A percentile compares a stretch with the other conserved stretches of the same genome.
Conservation (phyloP, 2,329 filamentous ascomycete genomes). For the Stagonosporopsis tanaceti region DNA sequence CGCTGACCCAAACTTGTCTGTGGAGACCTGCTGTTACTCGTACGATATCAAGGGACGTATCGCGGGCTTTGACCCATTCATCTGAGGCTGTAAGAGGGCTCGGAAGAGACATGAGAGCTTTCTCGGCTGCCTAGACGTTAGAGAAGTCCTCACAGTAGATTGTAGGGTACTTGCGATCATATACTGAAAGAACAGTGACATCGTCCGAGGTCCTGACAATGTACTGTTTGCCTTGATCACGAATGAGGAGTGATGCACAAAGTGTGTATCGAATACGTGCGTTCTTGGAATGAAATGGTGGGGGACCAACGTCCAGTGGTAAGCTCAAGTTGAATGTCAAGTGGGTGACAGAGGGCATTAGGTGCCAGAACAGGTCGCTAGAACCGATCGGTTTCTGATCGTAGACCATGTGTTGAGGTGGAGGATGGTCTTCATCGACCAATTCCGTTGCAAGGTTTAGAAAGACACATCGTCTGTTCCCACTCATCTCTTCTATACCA, state of each 20-base stretch:
- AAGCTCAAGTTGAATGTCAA: slow-evolving; percentile 62
- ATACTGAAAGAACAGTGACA: slow-evolving; percentile 61
- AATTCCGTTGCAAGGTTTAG: slow-evolving; percentile 61
- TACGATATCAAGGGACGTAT: slow-evolving; percentile 54
- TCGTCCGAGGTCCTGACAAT: slow-evolving; percentile 61
- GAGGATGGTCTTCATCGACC: slow-evolving; percentile 59
- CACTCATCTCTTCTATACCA: slow-evolving; percentile 60
- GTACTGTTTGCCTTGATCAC: slow-evolving; percentile 58
- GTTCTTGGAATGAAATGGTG: slow-evolving; percentile 61
- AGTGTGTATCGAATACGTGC: slow-evolving; percentile 61
- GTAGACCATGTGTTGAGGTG: slow-evolving; percentile 60
- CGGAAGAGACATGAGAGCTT: slow-evolving; percentile 61
- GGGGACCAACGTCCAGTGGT: slow-evolving; percentile 63
- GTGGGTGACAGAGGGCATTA: slow-evolving; percentile 56
- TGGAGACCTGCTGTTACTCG: slow-evolving; percentile 62
- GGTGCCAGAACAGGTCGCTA: slow-evolving; percentile 57
- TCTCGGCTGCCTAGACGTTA: slow-evolving; percentile 54
- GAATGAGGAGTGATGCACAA: slow-evolving; percentile 57
- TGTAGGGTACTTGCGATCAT: slow-evolving; percentile 56
- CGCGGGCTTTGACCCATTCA: slow-evolving; percentile 54
- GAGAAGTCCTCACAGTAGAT: neutral
- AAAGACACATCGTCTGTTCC: slow-evolving; percentile 58
- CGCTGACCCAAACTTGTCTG: slow-evolving; percentile 67
- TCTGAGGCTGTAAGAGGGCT: slow-evolving; percentile 61
- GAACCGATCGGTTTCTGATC: slow-evolving; percentile 49